A percentile compares a stretch with the other conserved stretches of the same genome.
Evolutionary conservation across 495 filamentous ascomycete genomes (phyloP).

Genomic region (Cairneyella variabilis): DNA sequence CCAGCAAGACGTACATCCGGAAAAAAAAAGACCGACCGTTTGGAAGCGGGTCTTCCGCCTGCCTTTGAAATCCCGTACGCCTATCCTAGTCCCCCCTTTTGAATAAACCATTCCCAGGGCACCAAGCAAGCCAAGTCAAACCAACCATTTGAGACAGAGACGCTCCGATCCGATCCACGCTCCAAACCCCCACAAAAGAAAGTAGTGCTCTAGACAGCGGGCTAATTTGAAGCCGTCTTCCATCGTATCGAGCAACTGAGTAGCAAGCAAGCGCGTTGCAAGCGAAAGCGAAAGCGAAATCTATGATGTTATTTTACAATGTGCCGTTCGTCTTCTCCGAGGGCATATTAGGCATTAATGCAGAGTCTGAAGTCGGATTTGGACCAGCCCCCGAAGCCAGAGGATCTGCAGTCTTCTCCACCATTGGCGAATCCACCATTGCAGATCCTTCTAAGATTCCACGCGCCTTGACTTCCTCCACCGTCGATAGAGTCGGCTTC

Average conservation of each 20-base stretch:
- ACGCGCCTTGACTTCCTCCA: constrained; percentile 20
- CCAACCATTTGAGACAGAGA: too few species aligned
- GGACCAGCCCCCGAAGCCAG: neutral
- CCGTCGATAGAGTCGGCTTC: constrained; percentile 15
- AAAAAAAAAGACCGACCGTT: neutral
- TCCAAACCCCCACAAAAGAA: constrained; percentile 8
- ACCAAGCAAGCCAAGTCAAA: too few species aligned
- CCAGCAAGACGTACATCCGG: constrained; percentile 6
- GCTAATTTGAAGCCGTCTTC: neutral
- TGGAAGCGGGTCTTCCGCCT: neutral
- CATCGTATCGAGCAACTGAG: too few species aligned
- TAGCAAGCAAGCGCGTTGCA: too few species aligned
- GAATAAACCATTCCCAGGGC: neutral
- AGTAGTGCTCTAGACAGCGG: neutral
- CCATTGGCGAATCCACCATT: constrained; percentile 20
- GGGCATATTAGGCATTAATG: constrained; percentile 13
- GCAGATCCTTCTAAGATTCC: constrained; percentile 15
- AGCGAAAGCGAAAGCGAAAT: constrained; percentile 12
- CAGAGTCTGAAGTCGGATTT: neutral
- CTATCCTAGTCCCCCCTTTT: constrained; percentile 23
- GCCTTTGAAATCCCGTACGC: constrained; percentile 5
- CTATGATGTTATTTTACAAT: constrained; percentile 29
- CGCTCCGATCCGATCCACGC: constrained; percentile 3
- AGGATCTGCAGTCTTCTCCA: constrained; percentile 13
- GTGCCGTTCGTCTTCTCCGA: constrained; percentile 18